phyloP scores from a whole-genome alignment of 2,329 filamentous ascomycete genomes.

The Stenocarpella maydis region DNA sequence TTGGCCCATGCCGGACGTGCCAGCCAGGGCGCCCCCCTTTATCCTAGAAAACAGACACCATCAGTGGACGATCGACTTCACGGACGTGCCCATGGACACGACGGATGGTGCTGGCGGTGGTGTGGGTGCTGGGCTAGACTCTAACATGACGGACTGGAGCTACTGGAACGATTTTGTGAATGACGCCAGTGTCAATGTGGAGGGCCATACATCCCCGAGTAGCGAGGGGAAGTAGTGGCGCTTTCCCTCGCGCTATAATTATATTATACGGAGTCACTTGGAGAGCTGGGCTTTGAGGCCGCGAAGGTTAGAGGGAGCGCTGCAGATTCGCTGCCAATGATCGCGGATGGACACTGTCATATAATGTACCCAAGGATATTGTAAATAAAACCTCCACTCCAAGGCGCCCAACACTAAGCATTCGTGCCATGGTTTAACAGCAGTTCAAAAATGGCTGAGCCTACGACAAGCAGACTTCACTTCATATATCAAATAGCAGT shows the following conservation, averaged over 20 bases:
- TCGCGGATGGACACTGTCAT: not conserved
- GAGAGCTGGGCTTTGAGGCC: not conserved
- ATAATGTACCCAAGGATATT: not conserved
- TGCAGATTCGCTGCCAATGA: not conserved
- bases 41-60: slow-evolving; percentile 23
- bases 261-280: not conserved
- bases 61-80: slow-evolving; percentile 32
- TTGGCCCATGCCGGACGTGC: not conserved
- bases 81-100: slow-evolving; percentile 14
- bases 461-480: not conserved
- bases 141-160: slow-evolving; percentile 46
- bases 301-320: no score
- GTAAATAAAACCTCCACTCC: slow-evolving; percentile 1
- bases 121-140: slow-evolving; percentile 38
- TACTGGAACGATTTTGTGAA: slow-evolving; percentile 56
- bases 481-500: not conserved
- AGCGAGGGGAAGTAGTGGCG: slow-evolving; percentile 21
- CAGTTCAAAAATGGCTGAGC: not conserved
- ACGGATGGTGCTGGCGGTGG: not conserved
- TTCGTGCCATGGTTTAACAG: not conserved
- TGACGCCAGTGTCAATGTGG: slow-evolving; percentile 43
- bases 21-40: not conserved
- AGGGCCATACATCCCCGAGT: slow-evolving; percentile 25
- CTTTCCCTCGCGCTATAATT: not conserved
- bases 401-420: not conserved